Base-by-base conservation (phyloP, 2,329 filamentous ascomycete species). In the Aspergillus novofumigatus region DNA sequence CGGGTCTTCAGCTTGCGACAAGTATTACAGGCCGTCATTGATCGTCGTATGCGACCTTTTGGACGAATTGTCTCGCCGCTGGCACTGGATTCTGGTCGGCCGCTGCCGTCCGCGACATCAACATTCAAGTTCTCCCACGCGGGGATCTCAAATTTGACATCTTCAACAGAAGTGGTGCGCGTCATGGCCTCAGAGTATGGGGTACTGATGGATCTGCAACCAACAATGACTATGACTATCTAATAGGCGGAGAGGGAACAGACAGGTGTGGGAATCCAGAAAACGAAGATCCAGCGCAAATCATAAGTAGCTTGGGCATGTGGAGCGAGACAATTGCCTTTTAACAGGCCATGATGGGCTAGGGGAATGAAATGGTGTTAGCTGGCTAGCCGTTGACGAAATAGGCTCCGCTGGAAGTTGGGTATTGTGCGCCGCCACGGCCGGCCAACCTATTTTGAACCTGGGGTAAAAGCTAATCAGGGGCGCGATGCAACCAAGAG, bases 1-100 rank as follows among this genome's bases (percentile, higher is more conserved):
- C 70, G 65, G 29, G 70, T 73, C 58, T 73, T 73, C 52, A 73
- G 65, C 64, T 73, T 73, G 56, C 70, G 70, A 54, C 70, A 73
- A 21, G 70, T 73, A 62, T 73, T 69, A 62, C 70, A 73, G 7
- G 70, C 70, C 20, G 70, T 73, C 70, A 72, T 72, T 9, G 70
- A 72, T 28, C 70, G 70, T 47, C 70, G 69, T 38, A 73, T 72
- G 14, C 70, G 69, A 23, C 67, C 68, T 53, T 69, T 67, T 10
- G 69, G 69, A 23, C 69, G 67, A 10, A 54, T 47, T 52, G 53
- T 38, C 26, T 70, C 68, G 25, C 67, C 64, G 49, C 61, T 61
- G 14, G 52, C 55, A 62, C 59, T 64, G 58, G 65, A 56, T 49
- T 63, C 62, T 20, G 66, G 56, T 61, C 63, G 59, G 49, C 62